Evolutionary conservation across 805 yeast genomes (phyloP).

Genomic region (Metschnikowia borealis): DNA sequence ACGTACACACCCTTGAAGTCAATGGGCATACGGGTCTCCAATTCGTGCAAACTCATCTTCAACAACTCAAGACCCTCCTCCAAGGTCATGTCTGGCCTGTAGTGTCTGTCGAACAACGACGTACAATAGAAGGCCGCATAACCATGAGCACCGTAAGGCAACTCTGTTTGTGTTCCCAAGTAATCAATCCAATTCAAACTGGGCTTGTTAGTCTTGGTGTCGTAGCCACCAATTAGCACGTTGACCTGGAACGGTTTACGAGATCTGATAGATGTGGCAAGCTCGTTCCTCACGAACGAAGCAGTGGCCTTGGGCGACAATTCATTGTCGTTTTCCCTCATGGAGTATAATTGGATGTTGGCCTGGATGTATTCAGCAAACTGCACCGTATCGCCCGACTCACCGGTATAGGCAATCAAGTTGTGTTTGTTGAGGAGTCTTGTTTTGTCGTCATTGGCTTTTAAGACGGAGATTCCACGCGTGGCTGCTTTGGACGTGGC

Average conservation of each 20-base stretch:
- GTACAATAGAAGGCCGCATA: slow-evolving; percentile 95
- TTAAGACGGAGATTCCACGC: slow-evolving; percentile 80
- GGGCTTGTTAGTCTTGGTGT: slow-evolving; percentile 55
- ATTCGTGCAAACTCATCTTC: slow-evolving; percentile 69
- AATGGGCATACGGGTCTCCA: slow-evolving; percentile 81
- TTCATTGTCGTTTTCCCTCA: slow-evolving; percentile 75
- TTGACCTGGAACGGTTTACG: slow-evolving; percentile 91
- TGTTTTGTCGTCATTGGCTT: slow-evolving; percentile 78
- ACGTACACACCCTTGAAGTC: slow-evolving; percentile 86
- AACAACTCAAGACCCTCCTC: slow-evolving; percentile 79
- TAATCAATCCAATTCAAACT: slow-evolving; percentile 87
- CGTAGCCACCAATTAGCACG: slow-evolving; percentile 83
- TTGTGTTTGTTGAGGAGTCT: slow-evolving; percentile 68
- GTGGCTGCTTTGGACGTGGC: slow-evolving; percentile 96
- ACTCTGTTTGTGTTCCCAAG: slow-evolving; percentile 82
- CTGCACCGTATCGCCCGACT: slow-evolving; percentile 92
- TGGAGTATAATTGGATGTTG: slow-evolving; percentile 79
- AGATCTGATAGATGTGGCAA: slow-evolving; percentile 87
- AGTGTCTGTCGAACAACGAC: slow-evolving; percentile 87
- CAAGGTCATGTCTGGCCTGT: slow-evolving; percentile 66
- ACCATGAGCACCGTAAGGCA: slow-evolving; percentile 98
- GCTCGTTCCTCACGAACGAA: slow-evolving; percentile 78
- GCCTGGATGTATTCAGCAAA: slow-evolving; percentile 95
- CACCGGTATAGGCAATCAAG: slow-evolving; percentile 88
- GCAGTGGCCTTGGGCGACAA: slow-evolving; percentile 84